These are phyloP conservation scores for Spergularia marina DNA, from an alignment of 148 eudicot species.

Conservation along the genomic window DNA sequence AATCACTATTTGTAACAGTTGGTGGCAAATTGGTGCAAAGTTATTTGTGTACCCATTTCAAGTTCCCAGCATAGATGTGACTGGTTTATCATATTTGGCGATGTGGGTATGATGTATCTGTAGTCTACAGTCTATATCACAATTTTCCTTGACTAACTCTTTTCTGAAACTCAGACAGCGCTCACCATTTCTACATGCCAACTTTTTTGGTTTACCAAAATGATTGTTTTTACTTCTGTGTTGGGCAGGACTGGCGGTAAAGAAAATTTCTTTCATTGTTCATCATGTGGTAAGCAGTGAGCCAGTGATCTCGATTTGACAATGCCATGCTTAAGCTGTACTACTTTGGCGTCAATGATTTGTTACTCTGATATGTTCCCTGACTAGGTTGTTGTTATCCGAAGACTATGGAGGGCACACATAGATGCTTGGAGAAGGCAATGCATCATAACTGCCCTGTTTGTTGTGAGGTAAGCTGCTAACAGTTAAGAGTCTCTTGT, in stretches of 20 bases:
- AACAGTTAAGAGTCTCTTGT: background rate
- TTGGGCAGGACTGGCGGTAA: constrained; percentile 64
- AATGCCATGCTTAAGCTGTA: background rate
- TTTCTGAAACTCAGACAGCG: background rate
- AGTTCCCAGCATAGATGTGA: too few relatives aligned
- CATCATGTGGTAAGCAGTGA: constrained; percentile 56
- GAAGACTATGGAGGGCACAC: constrained; percentile 52
- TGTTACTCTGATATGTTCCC: constrained; percentile 3
- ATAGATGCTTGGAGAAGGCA: constrained; percentile 69
- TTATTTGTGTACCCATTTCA: too few relatives aligned
- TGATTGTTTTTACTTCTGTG: background rate
- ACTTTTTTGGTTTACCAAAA: background rate
- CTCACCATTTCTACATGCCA: background rate
- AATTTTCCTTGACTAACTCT: too few relatives aligned
- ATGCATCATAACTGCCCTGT: constrained; percentile 89
- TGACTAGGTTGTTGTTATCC: constrained; percentile 76
- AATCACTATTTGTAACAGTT: too few relatives aligned
- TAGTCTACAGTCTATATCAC: too few relatives aligned
- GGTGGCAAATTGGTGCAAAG: too few relatives aligned
- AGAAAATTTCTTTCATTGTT: constrained; percentile 79
- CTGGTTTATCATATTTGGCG: too few relatives aligned
- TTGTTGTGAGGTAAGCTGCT: constrained; percentile 62
- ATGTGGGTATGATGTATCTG: too few relatives aligned
- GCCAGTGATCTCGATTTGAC: background rate
- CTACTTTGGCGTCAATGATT: background rate